Evolutionary conservation across 1,284 basidiomycete species (phyloP).

Genomic region (Cerioporus squamosus): DNA sequence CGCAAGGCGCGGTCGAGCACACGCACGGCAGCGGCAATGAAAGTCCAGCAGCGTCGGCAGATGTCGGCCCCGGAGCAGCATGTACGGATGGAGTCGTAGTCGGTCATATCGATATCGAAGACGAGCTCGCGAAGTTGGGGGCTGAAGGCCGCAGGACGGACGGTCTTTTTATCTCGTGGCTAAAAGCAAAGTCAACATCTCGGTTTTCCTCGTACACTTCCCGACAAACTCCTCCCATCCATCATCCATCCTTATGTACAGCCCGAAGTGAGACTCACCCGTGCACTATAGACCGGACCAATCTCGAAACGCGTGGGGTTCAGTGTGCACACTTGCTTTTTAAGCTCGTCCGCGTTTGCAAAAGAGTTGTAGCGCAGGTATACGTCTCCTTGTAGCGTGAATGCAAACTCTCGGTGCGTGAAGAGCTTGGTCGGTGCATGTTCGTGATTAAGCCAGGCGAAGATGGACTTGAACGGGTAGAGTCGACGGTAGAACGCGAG

Average conservation of each 20-base stretch:
- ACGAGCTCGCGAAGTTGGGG: slow-evolving; percentile 94
- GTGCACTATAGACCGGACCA: slow-evolving; percentile 90
- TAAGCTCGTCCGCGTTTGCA: slow-evolving; percentile 84
- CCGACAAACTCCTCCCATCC: too few species aligned
- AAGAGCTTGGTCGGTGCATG: slow-evolving; percentile 77
- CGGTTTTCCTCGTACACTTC: slow-evolving; percentile 13
- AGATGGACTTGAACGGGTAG: too few species aligned
- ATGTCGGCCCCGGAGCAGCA: slow-evolving; percentile 95
- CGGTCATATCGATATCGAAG: slow-evolving; percentile 99
- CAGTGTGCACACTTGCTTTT: slow-evolving; percentile 85
- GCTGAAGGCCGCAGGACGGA: slow-evolving; percentile 76
- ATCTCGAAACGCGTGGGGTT: slow-evolving; percentile 97
- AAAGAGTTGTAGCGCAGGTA: slow-evolving; percentile 98
- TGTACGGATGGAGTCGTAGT: slow-evolving; percentile 95
- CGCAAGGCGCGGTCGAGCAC: slow-evolving; percentile 84
- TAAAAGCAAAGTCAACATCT: slow-evolving; percentile 38
- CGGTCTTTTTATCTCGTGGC: slow-evolving; percentile 91
- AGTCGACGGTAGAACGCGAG: slow-evolving; percentile 89
- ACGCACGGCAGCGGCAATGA: slow-evolving; percentile 91
- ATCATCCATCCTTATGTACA: neutral
- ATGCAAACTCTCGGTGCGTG: slow-evolving; percentile 96
- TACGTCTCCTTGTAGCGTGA: slow-evolving; percentile 90
- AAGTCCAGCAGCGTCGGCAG: slow-evolving; percentile 93
- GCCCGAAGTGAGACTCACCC: slow-evolving; percentile 35
- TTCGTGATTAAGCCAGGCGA: slow-evolving; percentile 94